Percentiles rank a stretch among this genome's conserved stretches.
phyloP scores from a whole-genome alignment of 352 stramenopile genomes.

The Phytophthora fragariaefolia region DNA sequence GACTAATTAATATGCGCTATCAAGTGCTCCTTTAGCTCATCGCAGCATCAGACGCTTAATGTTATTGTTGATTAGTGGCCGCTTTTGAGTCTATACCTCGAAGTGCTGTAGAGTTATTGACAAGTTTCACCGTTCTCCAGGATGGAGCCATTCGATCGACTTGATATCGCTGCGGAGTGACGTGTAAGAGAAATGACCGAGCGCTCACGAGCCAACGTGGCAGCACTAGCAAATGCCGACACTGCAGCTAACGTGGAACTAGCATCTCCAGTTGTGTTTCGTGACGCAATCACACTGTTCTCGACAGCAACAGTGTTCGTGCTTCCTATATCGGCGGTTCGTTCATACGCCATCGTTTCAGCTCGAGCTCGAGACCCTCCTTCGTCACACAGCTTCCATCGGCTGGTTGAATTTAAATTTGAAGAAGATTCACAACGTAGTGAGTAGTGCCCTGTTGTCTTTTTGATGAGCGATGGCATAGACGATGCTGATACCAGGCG shows the following conservation, averaged over 20 bases:
- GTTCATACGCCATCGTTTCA: conserved; percentile 30
- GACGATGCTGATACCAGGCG: conserved; percentile 27
- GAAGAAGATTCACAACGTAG: conserved; percentile 11
- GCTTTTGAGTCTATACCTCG: neutral
- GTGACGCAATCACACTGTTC: neutral
- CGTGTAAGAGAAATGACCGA: conserved; percentile 60
- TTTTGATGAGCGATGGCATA: conserved; percentile 32
- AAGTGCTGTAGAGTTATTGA: neutral
- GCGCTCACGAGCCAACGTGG: conserved; percentile 56
- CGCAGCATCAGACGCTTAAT: too few relatives aligned
- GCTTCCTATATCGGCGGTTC: neutral
- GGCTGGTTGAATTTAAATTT: conserved; percentile 28
- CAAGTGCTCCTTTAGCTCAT: too few relatives aligned
- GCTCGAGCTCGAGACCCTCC: conserved; percentile 14
- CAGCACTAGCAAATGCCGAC: conserved; percentile 57
- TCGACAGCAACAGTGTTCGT: neutral
- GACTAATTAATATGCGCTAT: too few relatives aligned
- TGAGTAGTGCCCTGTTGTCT: conserved; percentile 8
- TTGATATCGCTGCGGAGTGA: conserved; percentile 44
- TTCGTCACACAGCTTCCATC: conserved; percentile 36
- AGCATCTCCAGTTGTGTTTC: conserved; percentile 15
- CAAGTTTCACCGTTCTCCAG: conserved; percentile 19
- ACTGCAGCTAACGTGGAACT: conserved; percentile 52
- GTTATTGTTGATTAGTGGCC: too few relatives aligned
- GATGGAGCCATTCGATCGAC: conserved; percentile 22